A percentile compares a stretch with the other conserved stretches of the same genome.
phyloP scores from a whole-genome alignment of 1,284 basidiomycete genomes.

The Pascua sp. region DNA sequence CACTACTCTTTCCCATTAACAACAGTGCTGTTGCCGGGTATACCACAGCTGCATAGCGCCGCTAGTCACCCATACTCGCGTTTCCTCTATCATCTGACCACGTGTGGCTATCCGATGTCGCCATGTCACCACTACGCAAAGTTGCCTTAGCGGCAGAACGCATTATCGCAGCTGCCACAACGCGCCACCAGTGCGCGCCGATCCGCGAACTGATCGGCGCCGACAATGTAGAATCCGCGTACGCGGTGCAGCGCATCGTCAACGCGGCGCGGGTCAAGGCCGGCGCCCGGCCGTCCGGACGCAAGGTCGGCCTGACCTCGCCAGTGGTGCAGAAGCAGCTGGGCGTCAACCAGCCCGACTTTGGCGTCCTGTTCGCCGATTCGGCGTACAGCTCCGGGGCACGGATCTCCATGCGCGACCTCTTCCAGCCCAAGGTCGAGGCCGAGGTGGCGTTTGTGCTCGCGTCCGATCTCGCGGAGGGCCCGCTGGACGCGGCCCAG shows the following conservation, averaged over 20 bases:
- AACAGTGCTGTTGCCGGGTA: too few relatives aligned
- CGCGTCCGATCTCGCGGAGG: background rate
- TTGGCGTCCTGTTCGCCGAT: background rate
- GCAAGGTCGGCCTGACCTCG: constrained; percentile 1
- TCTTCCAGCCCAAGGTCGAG: background rate
- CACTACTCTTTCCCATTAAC: too few relatives aligned
- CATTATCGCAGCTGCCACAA: background rate
- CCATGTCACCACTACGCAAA: too few relatives aligned
- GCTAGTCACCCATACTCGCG: too few relatives aligned
- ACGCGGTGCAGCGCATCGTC: background rate
- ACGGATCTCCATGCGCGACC: background rate
- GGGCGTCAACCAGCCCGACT: background rate
- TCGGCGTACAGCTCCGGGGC: background rate
- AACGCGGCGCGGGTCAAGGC: background rate
- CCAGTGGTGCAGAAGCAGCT: background rate
- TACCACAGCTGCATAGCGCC: too few relatives aligned
- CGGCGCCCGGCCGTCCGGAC: background rate
- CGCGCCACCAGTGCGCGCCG: background rate
- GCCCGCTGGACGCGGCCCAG: background rate
- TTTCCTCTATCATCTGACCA: too few relatives aligned
- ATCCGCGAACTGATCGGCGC: constrained; percentile 1
- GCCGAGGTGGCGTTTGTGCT: constrained; percentile 2
- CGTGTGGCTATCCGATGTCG: too few relatives aligned
- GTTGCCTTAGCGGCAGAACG: background rate
- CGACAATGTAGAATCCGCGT: background rate